phyloP scores from a whole-genome alignment of 768 basidiomycete genomes.

The Suillus brevipes region DNA sequence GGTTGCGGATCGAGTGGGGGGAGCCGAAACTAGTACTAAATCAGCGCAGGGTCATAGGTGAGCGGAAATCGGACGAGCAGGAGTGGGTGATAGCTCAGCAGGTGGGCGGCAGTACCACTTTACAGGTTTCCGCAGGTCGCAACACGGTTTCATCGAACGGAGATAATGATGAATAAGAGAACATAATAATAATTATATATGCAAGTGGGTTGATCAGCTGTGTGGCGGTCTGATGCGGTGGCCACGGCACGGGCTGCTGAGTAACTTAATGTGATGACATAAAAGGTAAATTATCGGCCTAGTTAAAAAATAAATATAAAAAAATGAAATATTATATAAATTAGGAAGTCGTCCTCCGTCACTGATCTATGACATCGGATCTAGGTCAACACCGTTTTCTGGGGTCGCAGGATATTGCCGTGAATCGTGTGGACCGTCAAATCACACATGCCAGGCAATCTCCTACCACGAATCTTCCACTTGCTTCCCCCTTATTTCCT shows the following conservation, averaged over 20 bases:
- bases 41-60: neutral
- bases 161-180: neutral
- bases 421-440: slow-evolving; percentile 4
- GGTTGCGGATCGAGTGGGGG: slow-evolving; percentile 2
- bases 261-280: neutral
- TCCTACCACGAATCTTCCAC: slow-evolving; percentile 3
- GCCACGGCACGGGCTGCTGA: no score
- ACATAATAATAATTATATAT: no score
- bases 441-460: slow-evolving; percentile 6
- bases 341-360: neutral
- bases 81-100: neutral
- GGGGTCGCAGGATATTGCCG: slow-evolving; percentile 5
- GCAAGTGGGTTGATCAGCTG: neutral
- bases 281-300: neutral
- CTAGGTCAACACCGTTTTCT: neutral
- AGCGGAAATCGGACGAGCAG: neutral
- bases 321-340: neutral
- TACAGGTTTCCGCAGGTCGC: neutral
- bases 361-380: slow-evolving; percentile 3
- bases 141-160: neutral
- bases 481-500: slow-evolving; percentile 3
- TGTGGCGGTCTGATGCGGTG: neutral
- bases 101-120: neutral
- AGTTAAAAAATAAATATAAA: neutral
- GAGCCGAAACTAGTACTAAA: slow-evolving; percentile 1